Evolutionary conservation across 768 basidiomycete species (phyloP).

Genomic region (Polyporus arcularius): DNA sequence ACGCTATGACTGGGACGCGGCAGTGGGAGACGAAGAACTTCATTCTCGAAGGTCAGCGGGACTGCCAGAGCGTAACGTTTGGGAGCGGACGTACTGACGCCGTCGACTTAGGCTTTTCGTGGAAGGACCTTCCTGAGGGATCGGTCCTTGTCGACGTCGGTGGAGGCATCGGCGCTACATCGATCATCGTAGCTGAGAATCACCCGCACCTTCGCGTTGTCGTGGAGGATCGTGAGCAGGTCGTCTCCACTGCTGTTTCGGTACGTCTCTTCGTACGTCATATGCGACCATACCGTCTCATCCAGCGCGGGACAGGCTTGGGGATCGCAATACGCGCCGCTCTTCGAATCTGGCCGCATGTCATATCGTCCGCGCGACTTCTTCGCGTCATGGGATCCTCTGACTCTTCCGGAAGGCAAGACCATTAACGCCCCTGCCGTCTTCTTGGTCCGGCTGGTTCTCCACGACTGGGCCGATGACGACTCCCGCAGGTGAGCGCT

Average conservation of each 20-base stretch:
- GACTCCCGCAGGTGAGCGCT: constrained; percentile 8
- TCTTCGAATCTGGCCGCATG: constrained; percentile 16
- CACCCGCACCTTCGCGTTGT: constrained; percentile 18
- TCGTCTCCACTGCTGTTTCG: constrained; percentile 38
- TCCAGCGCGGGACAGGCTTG: constrained; percentile 15
- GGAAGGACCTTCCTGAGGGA: constrained; percentile 15
- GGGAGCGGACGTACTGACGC: too few species aligned
- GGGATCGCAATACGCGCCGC: constrained; percentile 5
- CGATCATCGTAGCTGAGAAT: constrained; percentile 15
- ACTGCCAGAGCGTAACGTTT: neutral
- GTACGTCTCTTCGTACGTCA: neutral
- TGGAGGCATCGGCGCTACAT: constrained; percentile 18
- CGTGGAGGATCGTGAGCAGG: constrained; percentile 19
- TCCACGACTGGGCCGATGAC: constrained; percentile 19
- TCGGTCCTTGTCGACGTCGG: constrained; percentile 21
- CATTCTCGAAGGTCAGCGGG: neutral
- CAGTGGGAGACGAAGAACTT: constrained; percentile 72
- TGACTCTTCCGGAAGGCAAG: constrained; percentile 45
- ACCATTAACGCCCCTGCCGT: constrained; percentile 6
- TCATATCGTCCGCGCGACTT: constrained; percentile 18
- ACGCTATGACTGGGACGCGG: constrained; percentile 72
- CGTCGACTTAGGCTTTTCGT: constrained; percentile 16
- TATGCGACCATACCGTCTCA: too few species aligned
- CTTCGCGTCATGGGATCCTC: constrained; percentile 18
- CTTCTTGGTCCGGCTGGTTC: constrained; percentile 13